These are phyloP conservation scores for Verticillium tricorpus DNA, from an alignment of 2,329 filamentous ascomycete genomes.

Conservation along the genomic window DNA sequence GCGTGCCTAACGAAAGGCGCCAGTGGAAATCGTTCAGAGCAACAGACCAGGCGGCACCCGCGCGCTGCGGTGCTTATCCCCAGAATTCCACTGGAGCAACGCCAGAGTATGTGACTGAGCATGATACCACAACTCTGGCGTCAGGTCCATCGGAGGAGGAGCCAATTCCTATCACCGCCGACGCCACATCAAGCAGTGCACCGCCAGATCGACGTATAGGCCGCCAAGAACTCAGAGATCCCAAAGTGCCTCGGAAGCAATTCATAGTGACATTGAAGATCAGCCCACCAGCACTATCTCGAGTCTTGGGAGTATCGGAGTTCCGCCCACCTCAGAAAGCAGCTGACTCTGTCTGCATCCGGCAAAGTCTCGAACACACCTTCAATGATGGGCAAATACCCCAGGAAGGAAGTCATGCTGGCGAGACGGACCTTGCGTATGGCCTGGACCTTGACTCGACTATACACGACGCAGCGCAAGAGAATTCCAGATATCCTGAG, in stretches of 20 bases:
- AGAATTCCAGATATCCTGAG: not conserved
- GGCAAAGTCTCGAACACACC: not conserved
- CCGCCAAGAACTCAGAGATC: not conserved
- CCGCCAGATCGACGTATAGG: too few species aligned
- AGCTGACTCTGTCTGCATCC: not conserved
- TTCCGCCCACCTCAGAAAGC: not conserved
- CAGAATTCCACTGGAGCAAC: not conserved
- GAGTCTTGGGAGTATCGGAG: not conserved
- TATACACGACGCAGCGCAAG: not conserved
- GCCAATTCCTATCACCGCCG: too few species aligned
- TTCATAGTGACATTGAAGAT: constrained; percentile 8
- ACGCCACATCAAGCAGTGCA: too few species aligned
- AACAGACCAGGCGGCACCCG: not conserved
- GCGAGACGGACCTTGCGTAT: not conserved
- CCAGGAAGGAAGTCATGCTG: too few species aligned
- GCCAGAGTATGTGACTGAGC: not conserved
- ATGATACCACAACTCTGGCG: not conserved
- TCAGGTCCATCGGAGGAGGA: not conserved
- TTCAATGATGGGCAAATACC: too few species aligned
- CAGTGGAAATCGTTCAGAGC: not conserved
- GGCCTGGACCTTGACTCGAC: not conserved
- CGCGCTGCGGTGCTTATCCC: not conserved
- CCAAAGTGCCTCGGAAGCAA: not conserved
- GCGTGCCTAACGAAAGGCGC: not conserved
- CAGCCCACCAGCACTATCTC: constrained; percentile 3